phyloP scores from a whole-genome alignment of 345 rosid genomes.

The Cardiospermum halicacabum region DNA sequence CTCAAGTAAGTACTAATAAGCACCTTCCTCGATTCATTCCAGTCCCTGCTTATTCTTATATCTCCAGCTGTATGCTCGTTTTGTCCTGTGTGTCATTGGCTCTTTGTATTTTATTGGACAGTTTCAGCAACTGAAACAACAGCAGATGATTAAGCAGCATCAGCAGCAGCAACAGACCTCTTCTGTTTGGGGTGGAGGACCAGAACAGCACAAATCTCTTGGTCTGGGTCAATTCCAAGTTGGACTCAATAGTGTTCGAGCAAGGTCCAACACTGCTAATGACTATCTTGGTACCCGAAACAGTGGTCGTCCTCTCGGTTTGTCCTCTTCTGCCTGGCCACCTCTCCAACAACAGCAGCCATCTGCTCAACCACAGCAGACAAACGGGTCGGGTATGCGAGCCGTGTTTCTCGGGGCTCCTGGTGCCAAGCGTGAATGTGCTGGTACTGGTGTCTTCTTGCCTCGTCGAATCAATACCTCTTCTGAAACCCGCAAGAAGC shows the following conservation, averaged over 20 bases:
- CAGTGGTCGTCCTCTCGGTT: conserved; percentile 25
- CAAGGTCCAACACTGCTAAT: conserved; percentile 1
- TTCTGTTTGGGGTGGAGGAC: conserved; percentile 25
- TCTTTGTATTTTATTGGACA: conserved; percentile 6
- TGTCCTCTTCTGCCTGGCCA: conserved; percentile 60
- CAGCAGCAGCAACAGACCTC: conserved; percentile 16
- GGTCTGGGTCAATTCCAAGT: conserved; percentile 9
- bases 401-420: conserved; percentile 51
- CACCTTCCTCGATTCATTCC: neutral
- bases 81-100: neutral
- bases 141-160: conserved; percentile 13
- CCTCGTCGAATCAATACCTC: conserved; percentile 50
- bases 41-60: neutral
- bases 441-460: conserved; percentile 90
- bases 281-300: neutral
- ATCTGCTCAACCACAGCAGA: conserved; percentile 9
- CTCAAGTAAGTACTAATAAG: conserved; percentile 34
- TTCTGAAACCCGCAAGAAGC: conserved; percentile 45
- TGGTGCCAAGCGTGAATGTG: conserved; percentile 41
- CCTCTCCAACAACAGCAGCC: conserved; percentile 47
- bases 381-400: conserved; percentile 44
- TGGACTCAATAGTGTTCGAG: conserved; percentile 4
- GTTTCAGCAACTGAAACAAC: conserved; percentile 61
- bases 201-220: conserved; percentile 19
- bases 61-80: neutral